Evolutionary conservation across 805 yeast genomes (phyloP).

Genomic region (Hemisphaericaspora nanyangensis): DNA sequence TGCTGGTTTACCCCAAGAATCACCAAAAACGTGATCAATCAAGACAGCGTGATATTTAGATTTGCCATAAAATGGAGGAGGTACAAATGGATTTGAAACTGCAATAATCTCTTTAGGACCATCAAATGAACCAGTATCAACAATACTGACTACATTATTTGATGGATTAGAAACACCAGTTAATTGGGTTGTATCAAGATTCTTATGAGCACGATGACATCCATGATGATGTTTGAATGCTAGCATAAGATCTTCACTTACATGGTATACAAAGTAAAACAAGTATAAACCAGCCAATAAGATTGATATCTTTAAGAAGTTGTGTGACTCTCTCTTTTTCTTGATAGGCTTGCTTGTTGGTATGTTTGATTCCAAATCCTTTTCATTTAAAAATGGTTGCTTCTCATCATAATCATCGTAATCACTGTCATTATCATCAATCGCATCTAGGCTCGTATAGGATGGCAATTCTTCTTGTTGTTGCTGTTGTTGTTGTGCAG

Average conservation of each 20-base stretch:
- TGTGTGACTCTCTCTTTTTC: too few relatives aligned
- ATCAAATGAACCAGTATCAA: background rate
- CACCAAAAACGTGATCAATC: slow-evolving; percentile 48
- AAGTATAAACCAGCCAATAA: background rate
- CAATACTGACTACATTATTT: slow-evolving; percentile 1
- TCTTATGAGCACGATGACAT: background rate
- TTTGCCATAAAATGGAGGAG: slow-evolving; percentile 18
- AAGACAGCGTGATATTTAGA: slow-evolving; percentile 41
- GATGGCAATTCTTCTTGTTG: background rate
- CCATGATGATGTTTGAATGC: background rate
- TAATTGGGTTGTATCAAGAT: background rate
- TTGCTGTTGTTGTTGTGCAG: too few relatives aligned
- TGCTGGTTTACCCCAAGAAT: slow-evolving; percentile 59
- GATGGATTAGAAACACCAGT: background rate
- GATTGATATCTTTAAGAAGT: background rate
- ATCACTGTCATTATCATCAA: too few relatives aligned
- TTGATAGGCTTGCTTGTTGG: background rate
- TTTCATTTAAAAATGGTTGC: background rate
- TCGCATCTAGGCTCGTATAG: background rate
- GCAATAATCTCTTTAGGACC: slow-evolving; percentile 18
- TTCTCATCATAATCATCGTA: background rate
- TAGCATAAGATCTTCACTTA: background rate
- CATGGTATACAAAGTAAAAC: background rate
- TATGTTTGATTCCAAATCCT: background rate
- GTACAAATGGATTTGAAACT: slow-evolving; percentile 24